These are phyloP conservation scores for Grigorovia transvaalensis DNA, from an alignment of 805 yeast species.

Conservation along the genomic window DNA sequence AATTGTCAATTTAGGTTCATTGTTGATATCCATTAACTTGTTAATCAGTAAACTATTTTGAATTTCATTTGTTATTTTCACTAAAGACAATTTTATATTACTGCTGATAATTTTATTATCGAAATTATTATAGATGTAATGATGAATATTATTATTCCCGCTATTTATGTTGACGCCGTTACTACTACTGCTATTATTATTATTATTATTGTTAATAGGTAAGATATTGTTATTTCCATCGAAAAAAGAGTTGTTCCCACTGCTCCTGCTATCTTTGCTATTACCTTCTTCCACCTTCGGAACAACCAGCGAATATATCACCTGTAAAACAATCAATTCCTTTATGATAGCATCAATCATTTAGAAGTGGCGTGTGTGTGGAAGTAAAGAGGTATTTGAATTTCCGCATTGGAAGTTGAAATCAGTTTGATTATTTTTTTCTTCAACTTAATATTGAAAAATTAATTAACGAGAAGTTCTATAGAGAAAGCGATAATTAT, in stretches of 20 bases:
- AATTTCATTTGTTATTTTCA: constrained; percentile 25
- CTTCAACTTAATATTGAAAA: too few species aligned
- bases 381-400: too few species aligned
- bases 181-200: not conserved
- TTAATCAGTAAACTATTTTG: constrained; percentile 23
- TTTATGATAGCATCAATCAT: constrained; percentile 17
- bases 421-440: too few species aligned
- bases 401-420: too few species aligned
- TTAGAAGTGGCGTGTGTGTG: too few species aligned
- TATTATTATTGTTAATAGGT: not conserved
- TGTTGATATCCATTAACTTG: constrained; percentile 10
- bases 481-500: too few species aligned
- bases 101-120: constrained; percentile 6
- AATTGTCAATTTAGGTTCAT: constrained; percentile 18
- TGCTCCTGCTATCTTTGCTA: constrained; percentile 2
- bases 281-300: constrained; percentile 5
- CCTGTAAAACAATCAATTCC: constrained; percentile 25
- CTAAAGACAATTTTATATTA: constrained; percentile 22
- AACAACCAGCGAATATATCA: constrained; percentile 19
- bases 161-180: not conserved
- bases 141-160: not conserved
- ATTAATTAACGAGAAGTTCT: too few species aligned
- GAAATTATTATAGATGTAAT: not conserved
- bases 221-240: not conserved
- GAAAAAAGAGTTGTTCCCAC: not conserved